Evolutionary conservation across 2,329 filamentous ascomycete genomes (phyloP), one percentile per base, ranked within the genome.

Genomic region (Cladosporium sp.): DNA sequence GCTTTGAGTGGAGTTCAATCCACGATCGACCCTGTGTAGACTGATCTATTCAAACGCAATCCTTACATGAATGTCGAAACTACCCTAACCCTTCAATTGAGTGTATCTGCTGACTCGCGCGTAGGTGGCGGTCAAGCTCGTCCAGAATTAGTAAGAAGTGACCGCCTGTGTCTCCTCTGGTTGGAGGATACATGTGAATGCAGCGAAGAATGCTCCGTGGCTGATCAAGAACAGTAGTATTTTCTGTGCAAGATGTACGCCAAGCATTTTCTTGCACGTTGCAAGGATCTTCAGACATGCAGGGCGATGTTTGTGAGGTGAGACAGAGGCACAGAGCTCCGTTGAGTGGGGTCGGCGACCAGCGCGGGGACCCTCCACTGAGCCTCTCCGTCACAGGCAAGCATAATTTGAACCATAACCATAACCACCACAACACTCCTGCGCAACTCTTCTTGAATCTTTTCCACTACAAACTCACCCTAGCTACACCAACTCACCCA

Each of bases 371-470:
- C 30, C 30, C 30, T 32, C 21, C 8, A n/a, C 6, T 47, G 41
- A 47, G 41, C 41, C 41, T 47, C 41, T 47, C n/a, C 41, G 18
- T 15, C 26, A 28, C 51, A 28, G 18, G 28, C 49, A 26, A 52
- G 49, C 49, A 58, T 58, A 58, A 58, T 38, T 58, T 38, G 32
- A 21, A 30, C 54, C 28, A 24, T 38, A 41, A 41, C 21, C 32
- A 44, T 36, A 59, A 59, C 57, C 30, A 32, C 36, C 18, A 54
- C 51, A 11, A 52, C 49, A 30, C 24, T 47, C 26, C 15, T n/a
- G 11, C 32, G 14, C 34, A 28, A 7, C 52, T 15, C 21, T 2
- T 18, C 38, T 47, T 36, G 21, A 41, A 32, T 24, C 36, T 26
- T 59, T 58, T 18, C 55, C 14, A 58, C 24, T 38, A 18, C 38